phyloP scores from a whole-genome alignment of 2,329 filamentous ascomycete genomes.

The Botryotinia convoluta region DNA sequence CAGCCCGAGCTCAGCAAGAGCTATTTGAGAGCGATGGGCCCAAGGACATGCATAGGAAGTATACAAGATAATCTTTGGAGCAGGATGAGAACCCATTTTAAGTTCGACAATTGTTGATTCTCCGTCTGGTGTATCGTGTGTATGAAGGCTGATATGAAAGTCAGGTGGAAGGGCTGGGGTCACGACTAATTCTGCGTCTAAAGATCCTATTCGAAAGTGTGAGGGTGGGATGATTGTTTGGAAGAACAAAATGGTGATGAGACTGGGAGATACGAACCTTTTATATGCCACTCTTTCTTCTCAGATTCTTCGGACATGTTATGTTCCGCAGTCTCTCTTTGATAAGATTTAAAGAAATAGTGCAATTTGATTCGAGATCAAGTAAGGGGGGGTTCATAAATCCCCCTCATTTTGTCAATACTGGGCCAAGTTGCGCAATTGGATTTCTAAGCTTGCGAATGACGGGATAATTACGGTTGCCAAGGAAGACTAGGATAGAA shows the following conservation, averaged over 20 bases:
- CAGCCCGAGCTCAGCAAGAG: slow-evolving; percentile 62
- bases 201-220: slow-evolving; percentile 17
- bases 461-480: slow-evolving; percentile 1
- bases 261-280: slow-evolving; percentile 11
- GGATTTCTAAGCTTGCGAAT: slow-evolving; percentile 21
- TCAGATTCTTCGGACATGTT: slow-evolving; percentile 20
- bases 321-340: slow-evolving; percentile 6
- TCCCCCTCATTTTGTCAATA: slow-evolving; percentile 19
- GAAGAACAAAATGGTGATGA: neutral
- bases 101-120: slow-evolving; percentile 19
- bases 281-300: slow-evolving; percentile 20
- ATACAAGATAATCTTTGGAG: slow-evolving; percentile 26
- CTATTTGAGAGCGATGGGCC: slow-evolving; percentile 75
- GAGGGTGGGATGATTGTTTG: neutral
- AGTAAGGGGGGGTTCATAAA: neutral
- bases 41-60: slow-evolving; percentile 56
- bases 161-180: slow-evolving; percentile 19
- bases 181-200: slow-evolving; percentile 21
- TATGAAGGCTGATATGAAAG: slow-evolving; percentile 18
- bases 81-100: slow-evolving; percentile 21
- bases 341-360: neutral
- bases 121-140: slow-evolving; percentile 17
- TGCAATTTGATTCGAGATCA: slow-evolving; percentile 15
- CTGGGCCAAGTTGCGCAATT: slow-evolving; percentile 5
- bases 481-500: neutral